Percentiles rank a stretch among this genome's conserved stretches.
Conservation (phyloP, 2,329 filamentous ascomycete species). For the Aspergillus alliaceus region DNA sequence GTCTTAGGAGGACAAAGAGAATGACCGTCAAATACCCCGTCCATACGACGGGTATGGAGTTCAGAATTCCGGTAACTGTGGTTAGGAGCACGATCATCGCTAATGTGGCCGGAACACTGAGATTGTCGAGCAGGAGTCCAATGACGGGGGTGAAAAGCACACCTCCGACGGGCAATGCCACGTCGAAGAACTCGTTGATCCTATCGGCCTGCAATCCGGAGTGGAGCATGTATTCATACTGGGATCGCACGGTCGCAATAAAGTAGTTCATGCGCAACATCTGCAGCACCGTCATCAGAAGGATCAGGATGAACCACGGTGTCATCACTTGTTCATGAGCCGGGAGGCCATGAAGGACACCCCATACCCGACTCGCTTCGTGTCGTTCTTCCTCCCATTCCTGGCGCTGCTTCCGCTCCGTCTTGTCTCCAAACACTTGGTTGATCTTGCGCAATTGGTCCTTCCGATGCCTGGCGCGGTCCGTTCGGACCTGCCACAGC, state of each 20-base stretch:
- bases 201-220: slow-evolving; percentile 61
- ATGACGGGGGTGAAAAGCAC: slow-evolving; percentile 82
- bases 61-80: slow-evolving; percentile 73
- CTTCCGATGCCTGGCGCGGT: slow-evolving; percentile 61
- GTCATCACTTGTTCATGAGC: slow-evolving; percentile 71
- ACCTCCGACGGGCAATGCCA: slow-evolving; percentile 77
- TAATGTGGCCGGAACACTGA: slow-evolving; percentile 71
- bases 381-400: slow-evolving; percentile 66
- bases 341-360: slow-evolving; percentile 71
- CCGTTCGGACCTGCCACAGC: slow-evolving; percentile 48
- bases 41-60: slow-evolving; percentile 64
- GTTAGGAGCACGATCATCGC: slow-evolving; percentile 68
- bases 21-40: slow-evolving; percentile 72
- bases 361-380: slow-evolving; percentile 75
- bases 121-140: slow-evolving; percentile 74
- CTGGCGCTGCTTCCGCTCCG: slow-evolving; percentile 60
- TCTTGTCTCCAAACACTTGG: slow-evolving; percentile 65
- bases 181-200: slow-evolving; percentile 82
- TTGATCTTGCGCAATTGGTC: slow-evolving; percentile 68
- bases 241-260: slow-evolving; percentile 78
- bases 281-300: slow-evolving; percentile 73
- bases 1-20: slow-evolving; percentile 83
- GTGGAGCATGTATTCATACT: slow-evolving; percentile 76
- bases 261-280: slow-evolving; percentile 85
- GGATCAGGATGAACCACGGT: slow-evolving; percentile 86